Conservation (phyloP, 768 basidiomycete species). For the Paxillus ammoniavirescens region DNA sequence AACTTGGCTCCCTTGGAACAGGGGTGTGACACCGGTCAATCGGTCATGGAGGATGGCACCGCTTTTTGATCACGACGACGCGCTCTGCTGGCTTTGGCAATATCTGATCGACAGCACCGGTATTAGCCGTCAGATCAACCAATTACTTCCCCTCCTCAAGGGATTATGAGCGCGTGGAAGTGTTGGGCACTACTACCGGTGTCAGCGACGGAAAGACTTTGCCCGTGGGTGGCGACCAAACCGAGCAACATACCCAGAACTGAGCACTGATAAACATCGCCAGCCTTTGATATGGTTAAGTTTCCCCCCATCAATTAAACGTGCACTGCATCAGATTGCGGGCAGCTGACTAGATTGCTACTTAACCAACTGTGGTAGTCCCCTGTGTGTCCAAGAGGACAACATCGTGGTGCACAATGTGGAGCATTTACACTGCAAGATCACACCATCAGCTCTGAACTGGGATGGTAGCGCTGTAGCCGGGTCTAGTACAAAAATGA, state of each 20-base stretch:
- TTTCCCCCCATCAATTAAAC: background rate
- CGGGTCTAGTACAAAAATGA: background rate
- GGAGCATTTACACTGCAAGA: conserved; percentile 3
- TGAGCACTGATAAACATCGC: background rate
- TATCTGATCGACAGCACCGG: background rate
- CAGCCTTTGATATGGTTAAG: background rate
- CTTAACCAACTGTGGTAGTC: conserved; percentile 4
- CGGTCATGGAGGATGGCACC: background rate
- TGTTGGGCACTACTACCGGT: background rate
- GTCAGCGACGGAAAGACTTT: background rate
- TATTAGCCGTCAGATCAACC: background rate
- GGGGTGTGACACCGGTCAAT: background rate
- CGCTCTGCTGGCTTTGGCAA: background rate
- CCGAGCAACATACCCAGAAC: conserved; percentile 6
- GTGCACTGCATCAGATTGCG: background rate
- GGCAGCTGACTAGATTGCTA: background rate
- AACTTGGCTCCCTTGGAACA: background rate
- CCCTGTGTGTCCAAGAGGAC: conserved; percentile 8
- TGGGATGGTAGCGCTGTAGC: background rate
- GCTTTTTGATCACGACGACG: conserved; percentile 1
- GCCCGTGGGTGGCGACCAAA: no score
- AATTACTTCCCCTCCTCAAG: background rate
- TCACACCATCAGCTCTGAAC: background rate
- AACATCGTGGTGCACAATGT: background rate
- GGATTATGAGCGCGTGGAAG: background rate